A percentile compares a stretch with the other conserved stretches of the same genome.
Evolutionary conservation across 441 rosid genomes (phyloP).

Genomic region (Jatropha multifida): DNA sequence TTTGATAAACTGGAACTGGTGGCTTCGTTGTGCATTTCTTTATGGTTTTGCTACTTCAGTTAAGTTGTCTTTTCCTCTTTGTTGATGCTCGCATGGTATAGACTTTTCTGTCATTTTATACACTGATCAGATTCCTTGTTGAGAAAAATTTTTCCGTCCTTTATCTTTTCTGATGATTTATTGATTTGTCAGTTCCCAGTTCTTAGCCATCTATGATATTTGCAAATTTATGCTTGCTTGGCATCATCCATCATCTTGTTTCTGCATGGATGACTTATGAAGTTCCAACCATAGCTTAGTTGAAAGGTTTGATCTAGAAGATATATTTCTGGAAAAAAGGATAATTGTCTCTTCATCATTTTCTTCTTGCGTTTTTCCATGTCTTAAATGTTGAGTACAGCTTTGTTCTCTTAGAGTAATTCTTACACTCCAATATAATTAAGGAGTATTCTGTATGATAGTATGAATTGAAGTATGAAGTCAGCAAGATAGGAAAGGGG

Average conservation of each 20-base stretch:
- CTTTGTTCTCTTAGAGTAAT: neutral
- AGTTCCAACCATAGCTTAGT: too few relatives aligned
- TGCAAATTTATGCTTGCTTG: too few relatives aligned
- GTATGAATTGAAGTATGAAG: neutral
- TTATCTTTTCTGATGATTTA: neutral
- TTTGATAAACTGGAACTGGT: neutral
- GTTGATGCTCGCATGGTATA: neutral
- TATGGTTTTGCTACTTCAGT: neutral
- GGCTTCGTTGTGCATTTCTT: neutral
- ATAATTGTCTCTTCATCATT: too few relatives aligned
- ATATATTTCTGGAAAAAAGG: too few relatives aligned
- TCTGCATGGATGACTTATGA: too few relatives aligned
- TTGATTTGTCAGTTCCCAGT: neutral
- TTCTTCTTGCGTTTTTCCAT: too few relatives aligned
- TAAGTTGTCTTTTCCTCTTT: neutral
- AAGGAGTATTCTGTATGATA: neutral
- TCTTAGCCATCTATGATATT: neutral
- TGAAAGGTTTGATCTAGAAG: too few relatives aligned
- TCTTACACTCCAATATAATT: neutral
- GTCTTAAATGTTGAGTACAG: neutral
- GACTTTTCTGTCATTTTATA: neutral
- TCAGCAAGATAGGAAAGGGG: neutral
- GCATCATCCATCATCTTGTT: too few relatives aligned
- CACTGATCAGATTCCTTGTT: neutral
- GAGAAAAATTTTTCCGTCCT: neutral